Evolutionary conservation across 768 basidiomycete species (phyloP), one percentile per base, ranked within the genome.

Genomic region (Lactifluus volemus): DNA sequence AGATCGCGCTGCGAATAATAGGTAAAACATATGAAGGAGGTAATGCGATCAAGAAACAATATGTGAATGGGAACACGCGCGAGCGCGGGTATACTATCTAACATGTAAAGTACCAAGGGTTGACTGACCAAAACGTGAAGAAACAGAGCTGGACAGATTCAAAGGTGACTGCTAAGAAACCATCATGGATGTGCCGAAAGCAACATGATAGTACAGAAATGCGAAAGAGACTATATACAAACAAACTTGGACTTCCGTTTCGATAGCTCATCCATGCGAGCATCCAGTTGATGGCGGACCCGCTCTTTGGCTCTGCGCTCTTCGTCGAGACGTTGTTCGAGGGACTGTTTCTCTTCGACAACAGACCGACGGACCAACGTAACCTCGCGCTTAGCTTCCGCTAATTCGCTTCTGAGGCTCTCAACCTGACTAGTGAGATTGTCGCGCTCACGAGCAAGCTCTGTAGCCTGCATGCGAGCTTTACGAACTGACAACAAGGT

Each of bases 211-310:
- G 44, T 41, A 48, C 38, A 60, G 49, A 63, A 61, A 59, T 53
- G 64, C 67, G 55, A 60, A 70, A 53, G 29, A 60, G 56, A 63
- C 81, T 78, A 93, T 73, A 93, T 80, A 74, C 91, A 93, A 55
- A 86, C 88, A 73, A 92, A 96, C 76, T 95, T 96, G 64, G 90
- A 92, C 77, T 92, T 94, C 62, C 89, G 86, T 75, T 81, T 82
- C 63, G 81, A 77, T 45, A 92, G 76, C 68, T 94, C 93, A 58
- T 92, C 89, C 85, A 92, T 87, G 65, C 93, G 85, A 17, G 81
- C 80, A 70, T 95, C 92, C 32, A 95, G 82, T 72, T 93, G 92
- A 63, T 86, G 85, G 53, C 91, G 84, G 53, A 84, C 88, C 29
- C 91, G 87, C 72, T 95, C 92, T 74, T 92, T 93, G n/a, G 83